Evolutionary conservation across 2,329 filamentous ascomycete species (phyloP).

Genomic region (Penicillium sp.): DNA sequence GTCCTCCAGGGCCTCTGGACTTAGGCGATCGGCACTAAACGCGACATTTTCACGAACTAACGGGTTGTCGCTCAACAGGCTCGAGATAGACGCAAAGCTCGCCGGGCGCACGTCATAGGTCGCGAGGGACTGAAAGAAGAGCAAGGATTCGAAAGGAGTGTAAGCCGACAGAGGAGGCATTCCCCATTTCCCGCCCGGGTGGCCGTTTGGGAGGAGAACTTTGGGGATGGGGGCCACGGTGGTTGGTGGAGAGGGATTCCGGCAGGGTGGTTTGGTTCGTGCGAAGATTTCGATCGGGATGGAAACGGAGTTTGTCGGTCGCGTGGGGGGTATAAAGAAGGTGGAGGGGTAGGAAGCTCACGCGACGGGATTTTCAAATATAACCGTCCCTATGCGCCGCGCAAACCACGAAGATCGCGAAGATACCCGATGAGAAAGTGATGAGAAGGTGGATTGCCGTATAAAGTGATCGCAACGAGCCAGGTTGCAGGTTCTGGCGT

Average conservation of each 20-base stretch:
- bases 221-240: constrained; percentile 41
- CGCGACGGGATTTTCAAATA: neutral
- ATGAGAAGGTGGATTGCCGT: neutral
- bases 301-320: constrained; percentile 1
- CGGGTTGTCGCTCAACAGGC: constrained; percentile 71
- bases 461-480: neutral
- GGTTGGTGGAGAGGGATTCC: constrained; percentile 12
- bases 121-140: constrained; percentile 79
- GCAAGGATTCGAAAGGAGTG: constrained; percentile 81
- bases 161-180: constrained; percentile 67
- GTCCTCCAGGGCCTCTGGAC: constrained; percentile 73
- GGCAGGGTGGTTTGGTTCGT: neutral
- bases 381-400: neutral
- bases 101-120: constrained; percentile 64
- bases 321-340: neutral
- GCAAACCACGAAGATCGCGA: neutral
- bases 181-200: constrained; percentile 46
- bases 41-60: constrained; percentile 68
- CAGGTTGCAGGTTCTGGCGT: neutral
- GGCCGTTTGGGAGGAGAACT: constrained; percentile 37
- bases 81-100: constrained; percentile 72
- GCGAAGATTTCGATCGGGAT: constrained; percentile 4
- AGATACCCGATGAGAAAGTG: neutral
- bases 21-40: constrained; percentile 74
- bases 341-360: neutral